These are phyloP conservation scores for Trichophaea hybrida DNA, from an alignment of 2,329 filamentous ascomycete genomes.

Conservation along the genomic window DNA sequence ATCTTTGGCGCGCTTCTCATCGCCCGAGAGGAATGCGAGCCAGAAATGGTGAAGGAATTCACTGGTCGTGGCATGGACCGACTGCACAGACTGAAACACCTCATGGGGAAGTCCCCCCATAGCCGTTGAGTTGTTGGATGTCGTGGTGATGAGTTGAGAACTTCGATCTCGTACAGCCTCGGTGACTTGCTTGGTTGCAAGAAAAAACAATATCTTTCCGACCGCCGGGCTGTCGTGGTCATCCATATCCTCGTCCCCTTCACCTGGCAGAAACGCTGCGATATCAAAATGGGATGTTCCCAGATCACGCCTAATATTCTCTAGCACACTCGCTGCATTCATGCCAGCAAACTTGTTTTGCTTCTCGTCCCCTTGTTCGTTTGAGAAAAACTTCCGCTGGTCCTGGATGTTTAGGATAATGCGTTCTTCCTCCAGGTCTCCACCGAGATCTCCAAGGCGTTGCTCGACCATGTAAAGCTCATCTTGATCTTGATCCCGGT, in stretches of 20 bases:
- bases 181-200: slow-evolving; percentile 18
- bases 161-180: slow-evolving; percentile 11
- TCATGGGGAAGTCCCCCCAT: slow-evolving; percentile 37
- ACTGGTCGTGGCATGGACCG: slow-evolving; percentile 81
- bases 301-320: slow-evolving; percentile 38
- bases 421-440: slow-evolving; percentile 56
- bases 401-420: slow-evolving; percentile 80
- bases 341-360: slow-evolving; percentile 28
- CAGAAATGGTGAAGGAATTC: slow-evolving; percentile 98
- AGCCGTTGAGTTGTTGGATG: slow-evolving; percentile 27
- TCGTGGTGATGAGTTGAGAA: slow-evolving; percentile 21
- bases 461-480: slow-evolving; percentile 40
- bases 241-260: slow-evolving; percentile 19
- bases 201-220: not conserved
- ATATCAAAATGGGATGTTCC: slow-evolving; percentile 52
- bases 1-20: slow-evolving; percentile 65
- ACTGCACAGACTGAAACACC: slow-evolving; percentile 47
- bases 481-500: slow-evolving; percentile 13
- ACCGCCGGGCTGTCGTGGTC: not conserved
- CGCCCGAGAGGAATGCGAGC: slow-evolving; percentile 78
- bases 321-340: slow-evolving; percentile 32
- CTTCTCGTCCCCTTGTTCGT: slow-evolving; percentile 34
- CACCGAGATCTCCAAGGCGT: slow-evolving; percentile 64
- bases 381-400: slow-evolving; percentile 67
- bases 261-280: slow-evolving; percentile 48